These are phyloP conservation scores for Trametes versicolor DNA, from an alignment of 1,284 basidiomycete species.

Conservation along the genomic window DNA sequence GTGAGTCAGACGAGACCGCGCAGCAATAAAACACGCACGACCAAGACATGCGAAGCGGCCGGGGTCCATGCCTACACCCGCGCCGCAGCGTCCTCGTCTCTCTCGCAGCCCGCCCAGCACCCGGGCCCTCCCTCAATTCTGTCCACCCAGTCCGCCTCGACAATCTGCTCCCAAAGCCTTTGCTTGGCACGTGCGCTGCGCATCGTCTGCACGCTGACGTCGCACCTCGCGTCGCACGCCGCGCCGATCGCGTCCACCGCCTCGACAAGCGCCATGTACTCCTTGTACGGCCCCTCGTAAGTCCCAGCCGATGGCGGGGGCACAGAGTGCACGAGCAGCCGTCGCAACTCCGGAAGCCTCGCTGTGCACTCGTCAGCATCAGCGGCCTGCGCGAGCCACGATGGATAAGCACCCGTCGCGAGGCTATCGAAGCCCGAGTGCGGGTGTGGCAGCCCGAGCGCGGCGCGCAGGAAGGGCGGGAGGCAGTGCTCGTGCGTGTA, in stretches of 20 bases:
- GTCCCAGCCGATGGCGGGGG: constrained; percentile 12
- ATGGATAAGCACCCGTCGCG: not conserved
- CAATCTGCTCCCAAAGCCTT: constrained; percentile 21
- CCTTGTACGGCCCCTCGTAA: constrained; percentile 21
- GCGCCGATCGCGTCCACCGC: constrained; percentile 22
- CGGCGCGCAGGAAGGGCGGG: constrained; percentile 27
- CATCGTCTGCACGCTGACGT: constrained; percentile 16
- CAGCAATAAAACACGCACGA: not conserved
- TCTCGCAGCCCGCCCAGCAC: constrained; percentile 18
- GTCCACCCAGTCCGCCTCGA: constrained; percentile 22
- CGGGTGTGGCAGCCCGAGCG: constrained; percentile 16
- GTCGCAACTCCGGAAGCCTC: constrained; percentile 16
- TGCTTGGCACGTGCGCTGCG: constrained; percentile 23
- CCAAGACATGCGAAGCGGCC: not conserved
- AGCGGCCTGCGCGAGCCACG: not conserved
- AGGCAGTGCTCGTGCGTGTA: constrained; percentile 32
- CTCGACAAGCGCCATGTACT: constrained; percentile 20
- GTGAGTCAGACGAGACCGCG: not conserved
- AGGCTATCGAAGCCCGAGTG: not conserved
- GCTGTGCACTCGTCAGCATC: constrained; percentile 2
- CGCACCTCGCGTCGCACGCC: constrained; percentile 20
- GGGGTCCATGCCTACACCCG: not conserved
- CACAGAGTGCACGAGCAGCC: constrained; percentile 28
- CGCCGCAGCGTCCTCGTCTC: not conserved
- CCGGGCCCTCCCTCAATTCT: constrained; percentile 23